Base-by-base conservation (phyloP, 306 rosid genomes). In the Pyrus pyrifolia region DNA sequence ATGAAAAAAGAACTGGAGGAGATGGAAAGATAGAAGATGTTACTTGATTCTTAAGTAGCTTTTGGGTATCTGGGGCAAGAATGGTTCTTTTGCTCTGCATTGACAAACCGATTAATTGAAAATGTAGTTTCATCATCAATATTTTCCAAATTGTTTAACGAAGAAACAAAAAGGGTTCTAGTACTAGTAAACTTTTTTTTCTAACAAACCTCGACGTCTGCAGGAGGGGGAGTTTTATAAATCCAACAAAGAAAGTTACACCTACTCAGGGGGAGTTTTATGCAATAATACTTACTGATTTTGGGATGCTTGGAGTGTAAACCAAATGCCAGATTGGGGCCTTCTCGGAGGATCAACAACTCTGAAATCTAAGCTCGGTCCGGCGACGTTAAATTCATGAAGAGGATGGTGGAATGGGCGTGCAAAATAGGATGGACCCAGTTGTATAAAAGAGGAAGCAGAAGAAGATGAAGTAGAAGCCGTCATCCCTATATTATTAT, bases 291-390 rank as follows among this genome's bases (percentile, higher is more conserved):
- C 96, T 87, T 87, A 96, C 99, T 89, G 99, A 74, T 91, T 87
- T 66, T 80, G 96, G 17, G 93, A 89, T n/a, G 98, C 98, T 90
- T 88, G 96, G 8, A 96, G 89, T 87, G 80, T 89, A 35, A 96
- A 96, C 99, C 99, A 96, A 49, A 96, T 85, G 82, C 99, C 99
- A 9, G 98, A 96, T 77, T 88, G 93, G 62, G 97, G 96, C 76
- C 98, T 80, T 22, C 88, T 76, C 4, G 99, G 99, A 87, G 98
- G 98, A 81, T 88, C 88, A 60, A 90, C 91, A 11, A 92, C 92
- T 71, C 96, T 81, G 76, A 80, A 64, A 69, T 87, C 86, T 4
- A 91, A 81, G 85, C 89, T 88, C 11, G 96, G 89, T 17, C 93
- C 98, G 61, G 92, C 80, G 25, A 74, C 82, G 40, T 82, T 83